Percentiles rank a stretch among this genome's conserved stretches.
These are phyloP conservation scores for Tieghemostelium lacteum DNA, from an alignment of 78 protist species.

Conservation along the genomic window DNA sequence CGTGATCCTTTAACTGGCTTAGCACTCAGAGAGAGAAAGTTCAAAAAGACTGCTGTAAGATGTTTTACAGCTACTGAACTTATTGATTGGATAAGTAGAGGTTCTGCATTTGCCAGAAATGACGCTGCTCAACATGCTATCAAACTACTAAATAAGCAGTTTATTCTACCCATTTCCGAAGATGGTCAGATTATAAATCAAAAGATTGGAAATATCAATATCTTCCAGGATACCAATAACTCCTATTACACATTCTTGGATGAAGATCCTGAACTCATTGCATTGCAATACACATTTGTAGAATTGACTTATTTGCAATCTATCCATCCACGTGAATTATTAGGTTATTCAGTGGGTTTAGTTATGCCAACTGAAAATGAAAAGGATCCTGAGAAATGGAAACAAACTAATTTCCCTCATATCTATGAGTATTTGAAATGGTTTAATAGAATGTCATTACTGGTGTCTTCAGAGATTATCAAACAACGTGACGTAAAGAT, in stretches of 20 bases:
- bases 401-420: slow-evolving; percentile 60
- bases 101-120: neutral
- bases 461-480: slow-evolving; percentile 63
- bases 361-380: slow-evolving; percentile 44
- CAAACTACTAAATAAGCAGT: slow-evolving; percentile 29
- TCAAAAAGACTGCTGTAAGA: slow-evolving; percentile 8
- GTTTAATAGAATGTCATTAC: slow-evolving; percentile 63
- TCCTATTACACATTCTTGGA: slow-evolving; percentile 32
- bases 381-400: slow-evolving; percentile 21
- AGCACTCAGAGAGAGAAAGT: slow-evolving; percentile 26
- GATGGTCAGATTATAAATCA: slow-evolving; percentile 15
- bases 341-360: slow-evolving; percentile 64
- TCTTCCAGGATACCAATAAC: slow-evolving; percentile 6
- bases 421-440: slow-evolving; percentile 58
- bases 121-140: slow-evolving; percentile 27
- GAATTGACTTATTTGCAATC: slow-evolving; percentile 41
- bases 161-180: slow-evolving; percentile 15
- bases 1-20: slow-evolving; percentile 65
- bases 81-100: slow-evolving; percentile 52
- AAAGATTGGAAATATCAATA: neutral
- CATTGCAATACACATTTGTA: slow-evolving; percentile 44
- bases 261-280: slow-evolving; percentile 65
- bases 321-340: slow-evolving; percentile 66
- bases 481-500: slow-evolving; percentile 57
- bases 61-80: slow-evolving; percentile 49